phyloP scores from a whole-genome alignment of 495 filamentous ascomycete genomes.

The Aeminium ludgeri region DNA sequence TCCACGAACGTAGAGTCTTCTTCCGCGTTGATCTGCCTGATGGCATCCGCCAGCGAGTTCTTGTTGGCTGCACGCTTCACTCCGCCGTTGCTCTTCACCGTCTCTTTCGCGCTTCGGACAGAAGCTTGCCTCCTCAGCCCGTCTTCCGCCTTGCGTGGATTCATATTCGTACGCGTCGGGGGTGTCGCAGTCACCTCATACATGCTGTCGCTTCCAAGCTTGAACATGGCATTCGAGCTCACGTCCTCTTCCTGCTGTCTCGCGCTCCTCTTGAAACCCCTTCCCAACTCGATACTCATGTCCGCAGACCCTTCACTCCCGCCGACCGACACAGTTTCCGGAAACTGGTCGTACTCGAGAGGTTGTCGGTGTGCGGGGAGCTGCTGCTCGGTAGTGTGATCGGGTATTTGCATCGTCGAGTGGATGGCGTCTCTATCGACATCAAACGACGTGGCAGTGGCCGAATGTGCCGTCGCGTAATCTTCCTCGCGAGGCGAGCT shows the following conservation, averaged over 20 bases:
- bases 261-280: slow-evolving; percentile 18
- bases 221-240: slow-evolving; percentile 11
- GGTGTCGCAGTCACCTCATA: slow-evolving; percentile 24
- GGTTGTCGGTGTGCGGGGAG: slow-evolving; percentile 1
- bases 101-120: slow-evolving; percentile 15
- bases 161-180: slow-evolving; percentile 7
- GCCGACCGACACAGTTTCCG: neutral
- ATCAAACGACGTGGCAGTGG: slow-evolving; percentile 8
- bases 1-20: neutral
- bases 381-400: neutral
- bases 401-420: slow-evolving; percentile 9
- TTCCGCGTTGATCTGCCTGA: neutral
- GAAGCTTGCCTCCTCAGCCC: slow-evolving; percentile 20
- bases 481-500: slow-evolving; percentile 7
- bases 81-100: neutral
- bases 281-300: slow-evolving; percentile 23
- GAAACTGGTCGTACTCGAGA: slow-evolving; percentile 2
- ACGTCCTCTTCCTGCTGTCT: slow-evolving; percentile 6
- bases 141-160: slow-evolving; percentile 11
- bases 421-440: slow-evolving; percentile 9
- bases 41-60: slow-evolving; percentile 5
- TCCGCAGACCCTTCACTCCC: slow-evolving; percentile 12
- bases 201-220: slow-evolving; percentile 18
- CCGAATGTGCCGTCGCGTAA: neutral
- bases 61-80: neutral